Base-by-base conservation (phyloP, 73 alveolate genomes). In the Paramecium biaurelia region DNA sequence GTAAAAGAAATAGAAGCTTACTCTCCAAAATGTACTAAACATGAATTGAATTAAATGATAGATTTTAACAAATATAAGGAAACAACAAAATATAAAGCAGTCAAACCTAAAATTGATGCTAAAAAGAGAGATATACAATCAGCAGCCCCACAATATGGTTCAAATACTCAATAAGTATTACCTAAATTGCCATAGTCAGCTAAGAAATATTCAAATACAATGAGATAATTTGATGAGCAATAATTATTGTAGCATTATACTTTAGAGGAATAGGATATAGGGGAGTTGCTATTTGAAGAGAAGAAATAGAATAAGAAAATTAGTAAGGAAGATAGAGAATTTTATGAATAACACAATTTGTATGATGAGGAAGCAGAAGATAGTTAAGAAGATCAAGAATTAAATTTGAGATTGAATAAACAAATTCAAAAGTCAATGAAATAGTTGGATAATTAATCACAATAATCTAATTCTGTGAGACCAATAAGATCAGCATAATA, bases 1-100 rank as follows among this genome's bases (percentile, higher is more conserved):
- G 37, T 57, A 43, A 82, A 89, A 23, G 94, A 82, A 89, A 89
- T 82, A 5, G 94, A 89, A 49, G 87, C 85, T 10, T 89, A 89
- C 30, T 89, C 94, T 42, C 94, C 94, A 0, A 89, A 89, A 26
- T 89, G 94, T 49, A 89, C 94, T 11, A 76, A 76, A 89, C 84
- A 76, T 24, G 94, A 89, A 72, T 43, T 89, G 5, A 89, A 89
- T 89, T 49, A 89, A 45, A 89, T 89, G 94, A 89, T 89, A 14
- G 94, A 89, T 70, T 89, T 89, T 30, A 89, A 89, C 12, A 79
- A 79, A 79, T 79, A 79, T 47, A 79, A 79, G 20, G 90, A 79
- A 45, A 30, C 45, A 4, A 79, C 45, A 1, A 79, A 45, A 45
- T 79, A 30, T 42, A 43, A 79, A 18, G 18, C 45, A 14, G 90